phyloP scores from a whole-genome alignment of 495 filamentous ascomycete species.

The Xylaria castorea region DNA sequence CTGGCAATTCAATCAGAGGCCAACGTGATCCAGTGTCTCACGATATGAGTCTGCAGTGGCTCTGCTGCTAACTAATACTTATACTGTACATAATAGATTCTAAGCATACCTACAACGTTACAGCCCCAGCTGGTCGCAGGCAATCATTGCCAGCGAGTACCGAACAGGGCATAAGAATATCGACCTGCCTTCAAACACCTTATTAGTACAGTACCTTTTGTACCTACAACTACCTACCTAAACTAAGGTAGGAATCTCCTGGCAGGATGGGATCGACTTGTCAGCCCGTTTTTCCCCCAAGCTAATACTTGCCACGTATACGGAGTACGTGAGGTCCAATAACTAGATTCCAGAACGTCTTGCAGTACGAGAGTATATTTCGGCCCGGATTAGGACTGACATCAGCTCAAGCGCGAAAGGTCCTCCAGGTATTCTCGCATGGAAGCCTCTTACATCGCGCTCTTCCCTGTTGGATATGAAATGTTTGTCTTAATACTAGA shows the following conservation, averaged over 20 bases:
- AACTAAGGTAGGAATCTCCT: too few species aligned
- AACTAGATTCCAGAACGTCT: neutral
- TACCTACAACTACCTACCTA: constrained; percentile 4
- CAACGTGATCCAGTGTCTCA: constrained; percentile 1
- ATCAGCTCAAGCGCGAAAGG: neutral
- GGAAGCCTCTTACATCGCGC: neutral
- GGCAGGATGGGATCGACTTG: too few species aligned
- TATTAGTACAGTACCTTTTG: neutral
- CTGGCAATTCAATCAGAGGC: neutral
- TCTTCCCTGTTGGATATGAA: neutral
- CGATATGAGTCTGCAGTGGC: neutral
- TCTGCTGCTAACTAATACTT: too few species aligned
- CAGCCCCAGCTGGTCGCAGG: neutral
- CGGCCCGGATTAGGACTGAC: neutral
- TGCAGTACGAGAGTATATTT: neutral
- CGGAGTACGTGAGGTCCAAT: neutral
- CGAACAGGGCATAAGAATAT: constrained; percentile 1
- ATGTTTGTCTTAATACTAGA: neutral
- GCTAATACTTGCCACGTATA: too few species aligned
- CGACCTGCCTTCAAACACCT: constrained; percentile 6
- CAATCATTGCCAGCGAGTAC: neutral
- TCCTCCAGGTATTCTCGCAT: neutral
- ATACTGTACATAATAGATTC: too few species aligned
- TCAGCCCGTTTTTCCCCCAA: neutral
- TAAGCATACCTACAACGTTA: constrained; percentile 21